Conservation (phyloP, 192 early-diverging fungal genomes). For the Thoreauomyces humboldtii region DNA sequence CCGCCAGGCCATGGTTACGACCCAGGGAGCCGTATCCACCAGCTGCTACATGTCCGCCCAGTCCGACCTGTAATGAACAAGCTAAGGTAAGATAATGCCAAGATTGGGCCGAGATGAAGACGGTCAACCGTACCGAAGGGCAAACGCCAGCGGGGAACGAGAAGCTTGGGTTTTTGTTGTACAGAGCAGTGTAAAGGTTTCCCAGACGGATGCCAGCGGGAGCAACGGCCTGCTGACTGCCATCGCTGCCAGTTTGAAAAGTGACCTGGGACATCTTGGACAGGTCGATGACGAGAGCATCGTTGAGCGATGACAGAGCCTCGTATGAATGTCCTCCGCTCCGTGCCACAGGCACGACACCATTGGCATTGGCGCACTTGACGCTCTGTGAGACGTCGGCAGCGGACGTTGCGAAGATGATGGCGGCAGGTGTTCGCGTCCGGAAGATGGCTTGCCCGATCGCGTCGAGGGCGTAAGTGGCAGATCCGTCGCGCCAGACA, state of each 20-base stretch:
- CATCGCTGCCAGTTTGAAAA: conserved; percentile 18
- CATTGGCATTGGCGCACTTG: not conserved
- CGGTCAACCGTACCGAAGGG: too few relatives aligned
- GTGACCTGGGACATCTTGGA: conserved; percentile 27
- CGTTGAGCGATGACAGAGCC: conserved; percentile 44
- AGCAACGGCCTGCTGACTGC: conserved; percentile 28
- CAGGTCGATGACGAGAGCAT: conserved; percentile 52
- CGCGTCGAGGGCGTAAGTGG: not conserved
- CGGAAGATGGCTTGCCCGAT: conserved; percentile 15
- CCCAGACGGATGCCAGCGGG: conserved; percentile 53
- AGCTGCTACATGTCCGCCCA: conserved; percentile 55
- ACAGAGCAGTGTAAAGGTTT: conserved; percentile 42
- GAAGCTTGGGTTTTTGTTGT: conserved; percentile 31
- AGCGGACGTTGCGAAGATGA: not conserved
- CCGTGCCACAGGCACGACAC: conserved; percentile 11
- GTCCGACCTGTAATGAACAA: too few relatives aligned
- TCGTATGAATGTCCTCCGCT: conserved; percentile 62
- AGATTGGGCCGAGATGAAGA: too few relatives aligned
- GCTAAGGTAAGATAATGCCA: too few relatives aligned
- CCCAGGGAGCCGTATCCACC: conserved; percentile 55
- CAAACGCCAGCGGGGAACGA: conserved; percentile 53
- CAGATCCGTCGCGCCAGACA: not conserved
- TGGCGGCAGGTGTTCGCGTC: not conserved
- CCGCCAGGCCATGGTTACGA: conserved; percentile 51
- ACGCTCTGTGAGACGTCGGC: not conserved